Evolutionary conservation across 2,329 filamentous ascomycete species (phyloP), one percentile per base, ranked within the genome.

Genomic region (Alternaria longipes): DNA sequence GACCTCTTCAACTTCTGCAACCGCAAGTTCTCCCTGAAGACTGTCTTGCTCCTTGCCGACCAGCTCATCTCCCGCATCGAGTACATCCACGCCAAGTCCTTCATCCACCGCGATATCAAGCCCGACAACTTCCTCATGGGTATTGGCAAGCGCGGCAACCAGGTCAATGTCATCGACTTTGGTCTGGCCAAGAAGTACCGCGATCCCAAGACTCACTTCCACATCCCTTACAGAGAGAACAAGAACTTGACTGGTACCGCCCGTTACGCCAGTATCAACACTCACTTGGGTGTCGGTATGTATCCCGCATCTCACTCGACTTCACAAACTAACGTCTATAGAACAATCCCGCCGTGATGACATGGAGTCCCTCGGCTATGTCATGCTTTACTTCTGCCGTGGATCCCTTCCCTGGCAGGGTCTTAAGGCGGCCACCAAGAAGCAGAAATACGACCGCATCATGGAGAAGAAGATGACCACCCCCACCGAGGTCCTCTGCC

Each of bases 401-500:
- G 95, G 95, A 66, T 97, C 94, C 67, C 93, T 99, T 59, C 95
- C 95, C 64, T 99, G 95, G 95, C 95, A 99, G 85, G 95, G 95
- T 59, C 87, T 97, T 56, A 97, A 97, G 89, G 94, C 94, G 84
- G 94, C 94, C 73, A 97, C 94, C 70, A 97, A 97, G 90, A 97
- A 97, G 90, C 94, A 98, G 85, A 99, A 99, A 86, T 98, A 99
- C 80, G 95, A 99, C 84, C 90, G 94, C 69, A 99, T 99, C 84
- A 98, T 98, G 94, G 95, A 99, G 87, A 99, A 99, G 90, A 99
- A 99, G 92, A 98, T 98, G 95, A 99, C 95, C 14, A 99, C 95
- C 3, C 94, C 95, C 8, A 98, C 94, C 73, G 94, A 99, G 83
- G 94, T 97, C 50, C 92, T 99, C 51, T 99, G 95, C 90, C 93